Conservation (phyloP, 2,329 filamentous ascomycete genomes). For the Fusarium poae region DNA sequence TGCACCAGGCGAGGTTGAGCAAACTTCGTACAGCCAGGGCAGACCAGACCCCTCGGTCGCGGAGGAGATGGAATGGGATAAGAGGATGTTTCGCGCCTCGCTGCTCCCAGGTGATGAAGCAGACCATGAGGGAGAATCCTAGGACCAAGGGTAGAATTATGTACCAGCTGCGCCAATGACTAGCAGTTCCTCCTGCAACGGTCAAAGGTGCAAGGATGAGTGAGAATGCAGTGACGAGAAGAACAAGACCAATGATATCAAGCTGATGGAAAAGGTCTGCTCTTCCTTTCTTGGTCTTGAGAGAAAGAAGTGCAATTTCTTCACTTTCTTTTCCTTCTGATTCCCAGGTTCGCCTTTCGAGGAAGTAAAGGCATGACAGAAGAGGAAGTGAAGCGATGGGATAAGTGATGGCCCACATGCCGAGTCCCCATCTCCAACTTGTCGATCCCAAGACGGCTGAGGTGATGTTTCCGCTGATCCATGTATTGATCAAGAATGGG, state of each 20-base stretch:
- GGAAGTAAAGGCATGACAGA: slow-evolving; percentile 57
- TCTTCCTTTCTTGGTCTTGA: slow-evolving; percentile 50
- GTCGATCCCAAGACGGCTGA: slow-evolving; percentile 62
- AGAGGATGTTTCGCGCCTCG: slow-evolving; percentile 63
- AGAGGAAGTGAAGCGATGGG: slow-evolving; percentile 68
- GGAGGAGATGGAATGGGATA: slow-evolving; percentile 68
- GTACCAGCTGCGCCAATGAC: slow-evolving; percentile 64
- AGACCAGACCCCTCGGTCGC: slow-evolving; percentile 72
- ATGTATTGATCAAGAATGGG: slow-evolving; percentile 73
- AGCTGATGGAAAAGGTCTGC: slow-evolving; percentile 68
- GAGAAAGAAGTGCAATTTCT: neutral
- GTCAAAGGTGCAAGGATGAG: slow-evolving; percentile 66
- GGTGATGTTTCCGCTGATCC: slow-evolving; percentile 71
- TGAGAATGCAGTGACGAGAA: slow-evolving; percentile 61
- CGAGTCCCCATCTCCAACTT: slow-evolving; percentile 72
- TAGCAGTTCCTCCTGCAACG: slow-evolving; percentile 62
- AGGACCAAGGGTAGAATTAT: slow-evolving; percentile 65
- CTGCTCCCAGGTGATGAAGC: slow-evolving; percentile 68
- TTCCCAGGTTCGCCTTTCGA: slow-evolving; percentile 48
- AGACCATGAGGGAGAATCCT: slow-evolving; percentile 62
- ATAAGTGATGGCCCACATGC: slow-evolving; percentile 74
- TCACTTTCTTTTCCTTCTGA: slow-evolving; percentile 22
- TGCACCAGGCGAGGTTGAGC: slow-evolving; percentile 66
- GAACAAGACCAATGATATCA: slow-evolving; percentile 63
- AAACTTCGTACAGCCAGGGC: slow-evolving; percentile 66